Conservation (phyloP, 352 stramenopile genomes). For the Discostella stelligera region DNA sequence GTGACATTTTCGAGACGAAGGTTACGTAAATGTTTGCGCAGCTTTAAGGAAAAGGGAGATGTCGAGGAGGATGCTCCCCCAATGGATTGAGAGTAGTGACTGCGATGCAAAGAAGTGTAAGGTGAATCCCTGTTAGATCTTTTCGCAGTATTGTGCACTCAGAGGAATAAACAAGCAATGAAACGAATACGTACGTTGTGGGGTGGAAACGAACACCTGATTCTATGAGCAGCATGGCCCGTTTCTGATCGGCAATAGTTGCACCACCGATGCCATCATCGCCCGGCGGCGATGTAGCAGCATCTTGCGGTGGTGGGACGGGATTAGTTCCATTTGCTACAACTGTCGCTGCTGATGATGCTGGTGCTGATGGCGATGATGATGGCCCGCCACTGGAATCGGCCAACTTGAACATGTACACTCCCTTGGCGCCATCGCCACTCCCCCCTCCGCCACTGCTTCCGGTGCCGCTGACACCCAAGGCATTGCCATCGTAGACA, state of each 20-base stretch:
- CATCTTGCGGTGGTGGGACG: background rate
- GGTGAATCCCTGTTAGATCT: background rate
- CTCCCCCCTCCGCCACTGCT: constrained; percentile 13
- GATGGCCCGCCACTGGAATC: constrained; percentile 29
- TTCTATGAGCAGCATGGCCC: constrained; percentile 94
- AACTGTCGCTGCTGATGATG: background rate
- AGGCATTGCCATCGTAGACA: constrained; percentile 89
- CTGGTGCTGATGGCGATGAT: background rate
- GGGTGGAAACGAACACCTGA: constrained; percentile 95
- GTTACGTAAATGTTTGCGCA: constrained; percentile 94
- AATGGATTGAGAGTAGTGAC: constrained; percentile 38
- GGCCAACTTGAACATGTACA: constrained; percentile 75
- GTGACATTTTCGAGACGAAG: constrained; percentile 90
- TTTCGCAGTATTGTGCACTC: background rate
- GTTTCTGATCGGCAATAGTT: constrained; percentile 58
- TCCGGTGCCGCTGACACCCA: constrained; percentile 73
- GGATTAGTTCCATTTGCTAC: background rate
- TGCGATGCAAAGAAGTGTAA: constrained; percentile 1
- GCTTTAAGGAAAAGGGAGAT: constrained; percentile 95
- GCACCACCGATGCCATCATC: background rate
- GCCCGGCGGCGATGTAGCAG: background rate
- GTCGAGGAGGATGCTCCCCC: constrained; percentile 84
- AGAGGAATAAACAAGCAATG: background rate
- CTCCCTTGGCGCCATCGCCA: constrained; percentile 45
- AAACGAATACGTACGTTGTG: constrained; percentile 82